Percentiles rank a stretch among this genome's conserved stretches.
These are phyloP conservation scores for Protea cynaroides DNA, from an alignment of 164 flowering plant species.

Conservation along the genomic window DNA sequence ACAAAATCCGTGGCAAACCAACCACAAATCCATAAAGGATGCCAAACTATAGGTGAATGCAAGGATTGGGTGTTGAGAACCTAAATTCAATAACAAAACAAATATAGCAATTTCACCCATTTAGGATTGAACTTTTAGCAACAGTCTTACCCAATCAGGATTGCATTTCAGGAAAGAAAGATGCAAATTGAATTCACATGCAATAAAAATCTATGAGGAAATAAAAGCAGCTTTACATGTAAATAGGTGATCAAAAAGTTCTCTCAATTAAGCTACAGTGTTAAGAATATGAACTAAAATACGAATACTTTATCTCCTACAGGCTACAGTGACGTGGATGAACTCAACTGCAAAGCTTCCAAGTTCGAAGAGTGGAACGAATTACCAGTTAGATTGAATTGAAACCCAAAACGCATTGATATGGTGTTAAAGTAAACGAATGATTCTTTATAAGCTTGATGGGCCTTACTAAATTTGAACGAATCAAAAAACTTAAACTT, in stretches of 20 bases:
- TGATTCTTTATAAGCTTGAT: neutral
- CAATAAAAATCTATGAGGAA: neutral
- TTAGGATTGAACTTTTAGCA: no score
- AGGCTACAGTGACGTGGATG: neutral
- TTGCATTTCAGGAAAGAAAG: no score
- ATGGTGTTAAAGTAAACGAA: neutral
- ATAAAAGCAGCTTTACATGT: neutral
- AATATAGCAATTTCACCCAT: neutral
- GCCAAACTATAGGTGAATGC: neutral
- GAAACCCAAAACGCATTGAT: neutral
- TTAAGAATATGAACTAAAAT: neutral
- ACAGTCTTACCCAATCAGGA: neutral
- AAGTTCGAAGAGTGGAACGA: no score
- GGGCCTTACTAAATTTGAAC: neutral
- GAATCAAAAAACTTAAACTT: neutral
- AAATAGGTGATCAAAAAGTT: slow-evolving; percentile 5
- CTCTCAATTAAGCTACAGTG: slow-evolving; percentile 7
- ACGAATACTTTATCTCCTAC: neutral
- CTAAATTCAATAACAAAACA: no score
- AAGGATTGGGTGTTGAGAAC: neutral
- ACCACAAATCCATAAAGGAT: slow-evolving; percentile 9
- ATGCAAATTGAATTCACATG: slow-evolving; percentile 5
- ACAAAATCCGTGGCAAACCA: slow-evolving; percentile 14
- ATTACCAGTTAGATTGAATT: slow-evolving; percentile 4
- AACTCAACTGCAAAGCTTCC: neutral